Percentiles rank a stretch among this genome's conserved stretches.
Evolutionary conservation across 1,284 basidiomycete species (phyloP).

Genomic region (Baeospora myosura): DNA sequence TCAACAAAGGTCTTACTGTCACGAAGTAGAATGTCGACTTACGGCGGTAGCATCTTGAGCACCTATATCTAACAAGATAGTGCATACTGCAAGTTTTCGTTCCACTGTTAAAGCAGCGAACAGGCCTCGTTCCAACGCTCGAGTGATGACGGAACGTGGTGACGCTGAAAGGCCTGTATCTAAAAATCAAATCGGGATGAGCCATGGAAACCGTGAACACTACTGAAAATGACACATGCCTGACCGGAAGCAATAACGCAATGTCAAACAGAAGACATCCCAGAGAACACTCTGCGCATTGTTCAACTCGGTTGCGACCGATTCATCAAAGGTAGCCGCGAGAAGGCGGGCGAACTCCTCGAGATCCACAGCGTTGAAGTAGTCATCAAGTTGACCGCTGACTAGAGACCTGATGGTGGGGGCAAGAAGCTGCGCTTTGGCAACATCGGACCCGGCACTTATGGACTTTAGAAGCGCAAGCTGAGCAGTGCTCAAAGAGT

Average conservation of each 20-base stretch:
- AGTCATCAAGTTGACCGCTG: slow-evolving; percentile 16
- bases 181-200: slow-evolving; percentile 3
- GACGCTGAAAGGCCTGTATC: slow-evolving; percentile 11
- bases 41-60: neutral
- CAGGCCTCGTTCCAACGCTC: slow-evolving; percentile 43
- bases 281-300: slow-evolving; percentile 6
- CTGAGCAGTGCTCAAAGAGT: slow-evolving; percentile 45
- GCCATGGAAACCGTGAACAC: neutral
- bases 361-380: slow-evolving; percentile 17
- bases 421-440: slow-evolving; percentile 59
- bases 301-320: slow-evolving; percentile 16
- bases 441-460: slow-evolving; percentile 51
- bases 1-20: slow-evolving; percentile 29
- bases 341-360: slow-evolving; percentile 43
- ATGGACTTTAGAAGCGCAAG: slow-evolving; percentile 55
- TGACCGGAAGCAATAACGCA: slow-evolving; percentile 2
- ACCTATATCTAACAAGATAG: slow-evolving; percentile 45
- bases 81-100: slow-evolving; percentile 48
- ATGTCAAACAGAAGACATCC: slow-evolving; percentile 6
- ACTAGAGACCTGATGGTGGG: slow-evolving; percentile 50
- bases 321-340: slow-evolving; percentile 46
- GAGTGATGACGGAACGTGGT: slow-evolving; percentile 33
- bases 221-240: slow-evolving; percentile 62
- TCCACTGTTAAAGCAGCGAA: slow-evolving; percentile 44
- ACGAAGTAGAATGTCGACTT: slow-evolving; percentile 25